These are phyloP conservation scores for Sporothrix pallida DNA, from an alignment of 2,329 filamentous ascomycete genomes.

Conservation along the genomic window DNA sequence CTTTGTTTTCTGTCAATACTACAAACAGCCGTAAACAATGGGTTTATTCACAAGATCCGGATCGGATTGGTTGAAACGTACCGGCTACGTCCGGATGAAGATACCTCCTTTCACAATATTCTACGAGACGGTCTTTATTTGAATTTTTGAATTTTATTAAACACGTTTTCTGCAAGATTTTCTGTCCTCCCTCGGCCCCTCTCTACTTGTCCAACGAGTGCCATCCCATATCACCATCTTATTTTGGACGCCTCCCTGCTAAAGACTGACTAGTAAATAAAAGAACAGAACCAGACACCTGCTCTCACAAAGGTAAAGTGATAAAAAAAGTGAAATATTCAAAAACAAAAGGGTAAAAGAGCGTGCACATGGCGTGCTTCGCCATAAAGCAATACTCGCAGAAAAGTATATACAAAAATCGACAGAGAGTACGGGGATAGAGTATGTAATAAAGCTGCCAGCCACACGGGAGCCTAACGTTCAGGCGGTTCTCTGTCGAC, in stretches of 20 bases:
- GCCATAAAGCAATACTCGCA: neutral
- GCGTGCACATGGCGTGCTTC: neutral
- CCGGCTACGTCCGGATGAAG: too few relatives aligned
- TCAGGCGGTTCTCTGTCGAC: too few relatives aligned
- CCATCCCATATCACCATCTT: neutral
- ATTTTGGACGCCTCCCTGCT: constrained; percentile 15
- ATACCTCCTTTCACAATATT: too few relatives aligned
- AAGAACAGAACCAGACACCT: neutral
- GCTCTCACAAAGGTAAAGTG: neutral
- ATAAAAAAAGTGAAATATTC: neutral
- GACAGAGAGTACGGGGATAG: neutral
- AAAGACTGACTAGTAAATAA: neutral
- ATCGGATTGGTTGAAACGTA: neutral
- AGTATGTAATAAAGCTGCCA: neutral
- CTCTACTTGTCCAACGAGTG: neutral
- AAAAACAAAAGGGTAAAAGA: neutral
- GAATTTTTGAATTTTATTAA: constrained; percentile 15
- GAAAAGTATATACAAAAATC: neutral
- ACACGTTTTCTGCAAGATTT: neutral
- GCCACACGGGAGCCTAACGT: neutral
- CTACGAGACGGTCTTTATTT: neutral
- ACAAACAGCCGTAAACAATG: neutral
- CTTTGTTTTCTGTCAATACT: neutral
- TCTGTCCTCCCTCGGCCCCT: neutral
- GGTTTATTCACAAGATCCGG: neutral